Conservation (phyloP, 371 early-diverging fungal genomes). For the Mucor saturninus region DNA sequence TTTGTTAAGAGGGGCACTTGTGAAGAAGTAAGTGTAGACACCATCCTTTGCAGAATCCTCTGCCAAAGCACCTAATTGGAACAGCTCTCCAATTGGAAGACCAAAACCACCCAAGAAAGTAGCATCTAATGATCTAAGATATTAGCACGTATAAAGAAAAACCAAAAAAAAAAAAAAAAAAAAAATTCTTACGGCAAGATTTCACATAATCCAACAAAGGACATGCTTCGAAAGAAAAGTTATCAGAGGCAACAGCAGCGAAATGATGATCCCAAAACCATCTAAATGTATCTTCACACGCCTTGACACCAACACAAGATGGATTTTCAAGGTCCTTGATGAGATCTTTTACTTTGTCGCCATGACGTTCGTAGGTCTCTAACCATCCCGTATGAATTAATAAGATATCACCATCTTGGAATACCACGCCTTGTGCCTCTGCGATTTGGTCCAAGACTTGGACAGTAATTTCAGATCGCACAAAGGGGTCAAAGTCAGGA, state of each 20-base stretch:
- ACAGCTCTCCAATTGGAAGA: slow-evolving; percentile 51
- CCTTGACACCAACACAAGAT: slow-evolving; percentile 38
- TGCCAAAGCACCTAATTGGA: slow-evolving; percentile 43
- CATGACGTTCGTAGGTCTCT: slow-evolving; percentile 21
- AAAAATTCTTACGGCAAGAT: slow-evolving; percentile 31
- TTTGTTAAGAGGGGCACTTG: slow-evolving; percentile 51
- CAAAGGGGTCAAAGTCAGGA: slow-evolving; percentile 37
- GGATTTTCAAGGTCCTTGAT: slow-evolving; percentile 24
- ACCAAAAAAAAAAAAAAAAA: not conserved
- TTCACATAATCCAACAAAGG: slow-evolving; percentile 30
- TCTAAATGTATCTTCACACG: slow-evolving; percentile 43
- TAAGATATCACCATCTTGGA: slow-evolving; percentile 48
- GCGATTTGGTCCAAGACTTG: slow-evolving; percentile 44
- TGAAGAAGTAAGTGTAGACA: slow-evolving; percentile 44
- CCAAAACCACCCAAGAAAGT: slow-evolving; percentile 47
- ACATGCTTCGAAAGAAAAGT: slow-evolving; percentile 44
- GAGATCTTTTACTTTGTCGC: slow-evolving; percentile 10
- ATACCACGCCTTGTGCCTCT: slow-evolving; percentile 36
- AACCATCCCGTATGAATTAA: slow-evolving; percentile 50
- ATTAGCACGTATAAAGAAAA: not conserved
- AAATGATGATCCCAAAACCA: slow-evolving; percentile 56
- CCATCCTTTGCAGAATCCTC: slow-evolving; percentile 45
- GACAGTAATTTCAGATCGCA: slow-evolving; percentile 37
- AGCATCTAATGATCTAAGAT: slow-evolving; percentile 25
- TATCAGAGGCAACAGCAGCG: slow-evolving; percentile 47